Percentiles rank a stretch among this genome's conserved stretches.
phyloP scores from a whole-genome alignment of 306 rosid species.

The Arachis stenosperma region DNA sequence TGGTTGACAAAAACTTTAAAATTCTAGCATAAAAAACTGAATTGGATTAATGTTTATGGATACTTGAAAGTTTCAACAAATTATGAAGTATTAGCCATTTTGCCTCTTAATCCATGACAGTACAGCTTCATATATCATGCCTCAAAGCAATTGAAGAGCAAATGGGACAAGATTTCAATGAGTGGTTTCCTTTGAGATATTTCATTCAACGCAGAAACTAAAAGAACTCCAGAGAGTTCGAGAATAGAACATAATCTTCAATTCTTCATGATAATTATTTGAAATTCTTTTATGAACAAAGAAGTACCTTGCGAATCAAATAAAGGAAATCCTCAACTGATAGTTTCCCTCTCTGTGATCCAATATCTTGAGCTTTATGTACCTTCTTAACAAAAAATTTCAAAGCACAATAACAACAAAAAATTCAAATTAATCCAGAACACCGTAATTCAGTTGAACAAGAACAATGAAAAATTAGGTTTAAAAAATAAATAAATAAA shows the following conservation, averaged over 20 bases:
- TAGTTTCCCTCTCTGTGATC: constrained; percentile 88
- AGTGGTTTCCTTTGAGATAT: constrained; percentile 1
- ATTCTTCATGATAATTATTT: constrained; percentile 9
- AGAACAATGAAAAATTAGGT: background rate
- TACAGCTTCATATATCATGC: background rate
- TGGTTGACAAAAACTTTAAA: background rate
- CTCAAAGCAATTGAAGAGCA: background rate
- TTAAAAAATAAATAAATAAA: background rate
- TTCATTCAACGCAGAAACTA: constrained; percentile 10
- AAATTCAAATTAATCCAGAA: constrained; percentile 26
- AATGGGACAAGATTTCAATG: background rate
- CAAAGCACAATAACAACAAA: constrained; percentile 23
- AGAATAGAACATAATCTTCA: constrained; percentile 8
- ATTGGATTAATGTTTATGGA: constrained; percentile 6
- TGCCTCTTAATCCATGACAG: background rate
- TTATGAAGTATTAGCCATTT: background rate
- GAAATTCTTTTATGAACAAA: background rate
- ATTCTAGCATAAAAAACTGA: constrained; percentile 2
- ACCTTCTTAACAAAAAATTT: constrained; percentile 48
- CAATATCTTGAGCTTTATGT: constrained; percentile 94
- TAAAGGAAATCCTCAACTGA: constrained; percentile 88
- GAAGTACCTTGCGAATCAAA: constrained; percentile 83
- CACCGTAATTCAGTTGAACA: constrained; percentile 2
- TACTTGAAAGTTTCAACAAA: background rate
- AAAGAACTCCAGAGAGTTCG: constrained; percentile 3